A percentile compares a stretch with the other conserved stretches of the same genome.
Conservation (phyloP, 768 basidiomycete genomes). For the Pleurotus cornucopiae region DNA sequence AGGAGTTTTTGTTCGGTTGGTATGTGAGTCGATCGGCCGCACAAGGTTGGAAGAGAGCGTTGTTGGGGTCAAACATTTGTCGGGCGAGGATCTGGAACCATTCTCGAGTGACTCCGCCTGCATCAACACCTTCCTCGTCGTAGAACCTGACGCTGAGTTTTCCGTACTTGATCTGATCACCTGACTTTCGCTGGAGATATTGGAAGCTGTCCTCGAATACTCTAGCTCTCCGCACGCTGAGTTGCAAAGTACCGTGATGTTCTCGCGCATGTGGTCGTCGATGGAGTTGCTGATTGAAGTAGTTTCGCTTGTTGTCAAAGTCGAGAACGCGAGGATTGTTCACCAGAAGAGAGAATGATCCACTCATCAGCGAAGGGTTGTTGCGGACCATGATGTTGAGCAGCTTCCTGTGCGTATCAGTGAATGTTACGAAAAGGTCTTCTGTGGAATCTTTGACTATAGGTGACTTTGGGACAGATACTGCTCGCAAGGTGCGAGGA, state of each 20-base stretch:
- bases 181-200: constrained; percentile 81
- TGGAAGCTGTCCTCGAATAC: constrained; percentile 99
- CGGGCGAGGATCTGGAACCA: constrained; percentile 98
- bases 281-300: constrained; percentile 90
- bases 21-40: constrained; percentile 94
- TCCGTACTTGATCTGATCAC: constrained; percentile 96
- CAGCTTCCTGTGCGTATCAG: constrained; percentile 88
- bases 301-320: constrained; percentile 99
- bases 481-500: constrained; percentile 52
- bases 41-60: constrained; percentile 96
- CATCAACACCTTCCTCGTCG: constrained; percentile 97
- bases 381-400: constrained; percentile 98
- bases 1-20: constrained; percentile 91
- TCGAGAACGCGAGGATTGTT: constrained; percentile 96
- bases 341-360: constrained; percentile 94
- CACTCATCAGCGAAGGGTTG: constrained; percentile 96
- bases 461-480: constrained; percentile 67
- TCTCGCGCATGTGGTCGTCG: constrained; percentile 76
- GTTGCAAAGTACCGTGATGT: constrained; percentile 77
- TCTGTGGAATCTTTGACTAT: constrained; percentile 76
- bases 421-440: constrained; percentile 90
- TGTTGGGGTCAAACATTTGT: constrained; percentile 99
- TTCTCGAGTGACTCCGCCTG: constrained; percentile 95
- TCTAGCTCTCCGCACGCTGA: constrained; percentile 84
- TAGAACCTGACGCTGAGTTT: constrained; percentile 96